These are phyloP conservation scores for Suillus plorans DNA, from an alignment of 768 basidiomycete species.

Conservation along the genomic window DNA sequence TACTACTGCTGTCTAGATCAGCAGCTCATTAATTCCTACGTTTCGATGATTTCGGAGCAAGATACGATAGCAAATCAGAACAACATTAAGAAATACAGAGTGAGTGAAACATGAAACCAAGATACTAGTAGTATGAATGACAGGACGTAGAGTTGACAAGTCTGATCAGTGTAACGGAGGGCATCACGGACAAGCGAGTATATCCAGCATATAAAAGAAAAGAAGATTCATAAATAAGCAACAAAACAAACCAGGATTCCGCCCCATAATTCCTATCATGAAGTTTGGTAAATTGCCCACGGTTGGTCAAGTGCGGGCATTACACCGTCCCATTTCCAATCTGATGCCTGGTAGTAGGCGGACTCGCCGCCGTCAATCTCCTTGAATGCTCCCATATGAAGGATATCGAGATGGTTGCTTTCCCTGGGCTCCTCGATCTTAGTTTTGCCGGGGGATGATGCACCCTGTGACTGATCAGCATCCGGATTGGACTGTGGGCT, in stretches of 20 bases:
- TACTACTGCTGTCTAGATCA: constrained; percentile 3
- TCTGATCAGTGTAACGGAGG: constrained; percentile 29
- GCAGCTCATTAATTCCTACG: constrained; percentile 6
- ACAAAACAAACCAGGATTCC: constrained; percentile 14
- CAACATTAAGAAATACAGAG: constrained; percentile 61
- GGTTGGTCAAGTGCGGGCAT: constrained; percentile 67
- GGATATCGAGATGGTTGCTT: constrained; percentile 42
- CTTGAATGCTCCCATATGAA: constrained; percentile 60
- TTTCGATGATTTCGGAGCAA: constrained; percentile 31
- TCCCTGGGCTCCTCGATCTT: constrained; percentile 49
- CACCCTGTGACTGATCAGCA: constrained; percentile 46
- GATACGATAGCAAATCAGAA: constrained; percentile 57
- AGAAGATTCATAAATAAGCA: constrained; percentile 27
- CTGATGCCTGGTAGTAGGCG: constrained; percentile 53
- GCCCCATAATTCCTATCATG: constrained; percentile 43
- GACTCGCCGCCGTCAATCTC: constrained; percentile 78
- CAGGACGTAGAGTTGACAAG: constrained; percentile 25
- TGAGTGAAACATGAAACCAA: constrained; percentile 41
- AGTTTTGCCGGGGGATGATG: constrained; percentile 45
- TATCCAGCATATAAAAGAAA: constrained; percentile 44
- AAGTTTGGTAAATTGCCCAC: constrained; percentile 62
- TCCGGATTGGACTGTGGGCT: constrained; percentile 77
- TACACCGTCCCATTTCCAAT: constrained; percentile 73
- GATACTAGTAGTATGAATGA: constrained; percentile 40
- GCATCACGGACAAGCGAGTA: constrained; percentile 36